A percentile compares a stretch with the other conserved stretches of the same genome.
These are phyloP conservation scores for Globisporangium solare DNA, from an alignment of 352 stramenopile genomes.

Conservation along the genomic window DNA sequence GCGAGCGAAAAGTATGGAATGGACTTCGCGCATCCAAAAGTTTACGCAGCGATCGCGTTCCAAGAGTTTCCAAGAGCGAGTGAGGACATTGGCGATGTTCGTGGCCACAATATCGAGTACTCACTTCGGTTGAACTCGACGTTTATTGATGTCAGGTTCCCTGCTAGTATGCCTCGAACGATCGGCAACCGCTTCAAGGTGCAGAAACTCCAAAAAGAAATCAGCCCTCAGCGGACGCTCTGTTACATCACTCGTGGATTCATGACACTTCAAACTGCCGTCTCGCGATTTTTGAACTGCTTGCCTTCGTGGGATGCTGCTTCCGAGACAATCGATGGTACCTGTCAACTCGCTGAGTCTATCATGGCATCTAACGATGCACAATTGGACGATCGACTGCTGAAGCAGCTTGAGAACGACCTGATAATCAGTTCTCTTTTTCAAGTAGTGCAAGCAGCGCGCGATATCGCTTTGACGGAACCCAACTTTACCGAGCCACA, in stretches of 20 bases:
- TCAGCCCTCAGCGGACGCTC: constrained; percentile 22
- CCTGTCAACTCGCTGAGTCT: constrained; percentile 42
- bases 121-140: constrained; percentile 70
- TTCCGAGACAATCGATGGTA: constrained; percentile 20
- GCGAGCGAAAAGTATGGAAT: constrained; percentile 40
- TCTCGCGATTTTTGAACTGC: constrained; percentile 67
- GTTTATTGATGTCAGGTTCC: constrained; percentile 21
- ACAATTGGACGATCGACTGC: constrained; percentile 30
- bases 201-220: constrained; percentile 19
- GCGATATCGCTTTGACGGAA: background rate
- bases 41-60: constrained; percentile 68
- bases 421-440: constrained; percentile 47
- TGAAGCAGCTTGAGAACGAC: constrained; percentile 45
- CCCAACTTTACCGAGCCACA: background rate
- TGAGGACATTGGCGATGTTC: constrained; percentile 27
- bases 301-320: constrained; percentile 44
- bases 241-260: constrained; percentile 61
- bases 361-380: constrained; percentile 16
- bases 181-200: constrained; percentile 12
- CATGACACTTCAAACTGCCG: constrained; percentile 65
- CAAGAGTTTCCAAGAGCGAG: constrained; percentile 33
- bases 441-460: constrained; percentile 4
- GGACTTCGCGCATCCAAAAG: constrained; percentile 44
- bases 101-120: constrained; percentile 43
- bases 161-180: constrained; percentile 43